Conservation (phyloP, 2,329 filamentous ascomycete species). For the Fusarium floridanum region DNA sequence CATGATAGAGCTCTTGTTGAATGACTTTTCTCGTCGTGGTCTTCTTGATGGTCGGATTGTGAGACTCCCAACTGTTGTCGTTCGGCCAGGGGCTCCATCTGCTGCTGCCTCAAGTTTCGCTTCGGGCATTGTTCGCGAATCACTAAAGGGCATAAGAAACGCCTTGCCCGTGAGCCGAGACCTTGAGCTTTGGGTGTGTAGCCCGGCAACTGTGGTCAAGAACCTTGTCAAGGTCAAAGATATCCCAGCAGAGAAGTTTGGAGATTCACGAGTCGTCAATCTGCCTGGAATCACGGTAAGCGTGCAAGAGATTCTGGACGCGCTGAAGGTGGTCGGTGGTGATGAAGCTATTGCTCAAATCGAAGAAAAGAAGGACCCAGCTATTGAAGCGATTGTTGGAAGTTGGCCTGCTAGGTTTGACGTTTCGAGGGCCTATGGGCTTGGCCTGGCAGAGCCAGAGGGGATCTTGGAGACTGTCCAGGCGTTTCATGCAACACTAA, state of each 20-base stretch:
- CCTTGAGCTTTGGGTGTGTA: constrained; percentile 65
- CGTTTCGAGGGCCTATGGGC: constrained; percentile 61
- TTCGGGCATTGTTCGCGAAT: constrained; percentile 71
- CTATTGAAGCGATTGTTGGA: constrained; percentile 63
- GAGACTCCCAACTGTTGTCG: constrained; percentile 71
- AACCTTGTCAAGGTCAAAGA: constrained; percentile 61
- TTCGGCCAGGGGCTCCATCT: constrained; percentile 70
- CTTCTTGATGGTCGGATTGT: constrained; percentile 69
- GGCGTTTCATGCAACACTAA: not conserved
- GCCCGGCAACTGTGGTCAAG: constrained; percentile 60
- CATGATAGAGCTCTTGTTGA: constrained; percentile 63
- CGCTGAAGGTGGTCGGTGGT: constrained; percentile 62
- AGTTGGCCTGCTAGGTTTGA: constrained; percentile 66
- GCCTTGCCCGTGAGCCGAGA: constrained; percentile 60
- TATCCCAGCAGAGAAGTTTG: constrained; percentile 55
- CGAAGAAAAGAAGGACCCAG: constrained; percentile 60
- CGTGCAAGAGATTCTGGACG: constrained; percentile 64
- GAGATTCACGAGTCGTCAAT: constrained; percentile 59
- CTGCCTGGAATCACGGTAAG: constrained; percentile 65
- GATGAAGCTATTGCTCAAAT: constrained; percentile 58
- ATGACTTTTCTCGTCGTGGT: constrained; percentile 58
- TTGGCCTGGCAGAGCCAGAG: constrained; percentile 58
- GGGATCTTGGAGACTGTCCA: constrained; percentile 3
- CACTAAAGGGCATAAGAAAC: constrained; percentile 58
- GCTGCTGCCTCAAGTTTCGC: constrained; percentile 71